Evolutionary conservation across 2,329 filamentous ascomycete species (phyloP).

Genomic region (Ophiosphaerella korrae): DNA sequence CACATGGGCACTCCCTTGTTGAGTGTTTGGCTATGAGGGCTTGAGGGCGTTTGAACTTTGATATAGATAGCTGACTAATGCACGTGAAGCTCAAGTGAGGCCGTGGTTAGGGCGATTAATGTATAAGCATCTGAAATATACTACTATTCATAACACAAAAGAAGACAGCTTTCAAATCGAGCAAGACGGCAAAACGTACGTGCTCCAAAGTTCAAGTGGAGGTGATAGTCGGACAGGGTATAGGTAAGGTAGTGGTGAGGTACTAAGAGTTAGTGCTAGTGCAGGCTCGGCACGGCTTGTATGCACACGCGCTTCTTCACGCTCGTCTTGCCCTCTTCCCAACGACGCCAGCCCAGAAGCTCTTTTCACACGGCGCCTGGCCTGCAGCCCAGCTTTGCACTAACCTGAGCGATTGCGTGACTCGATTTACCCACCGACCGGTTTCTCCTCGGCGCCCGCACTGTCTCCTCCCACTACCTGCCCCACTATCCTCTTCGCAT

Average conservation of each 20-base stretch:
- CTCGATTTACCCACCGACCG: slow-evolving; percentile 6
- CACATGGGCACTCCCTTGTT: not conserved
- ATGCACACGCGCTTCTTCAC: slow-evolving; percentile 8
- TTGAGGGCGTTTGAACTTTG: not conserved
- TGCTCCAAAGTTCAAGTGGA: not conserved
- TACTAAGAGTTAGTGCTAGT: not conserved
- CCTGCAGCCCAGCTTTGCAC: slow-evolving; percentile 24
- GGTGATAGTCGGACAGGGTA: not conserved
- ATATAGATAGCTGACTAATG: not conserved
- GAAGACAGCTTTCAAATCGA: not conserved
- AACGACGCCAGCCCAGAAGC: slow-evolving; percentile 24
- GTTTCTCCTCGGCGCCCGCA: slow-evolving; percentile 28
- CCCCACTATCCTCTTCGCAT: slow-evolving; percentile 42
- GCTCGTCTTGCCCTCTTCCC: slow-evolving; percentile 4
- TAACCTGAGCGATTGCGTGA: slow-evolving; percentile 8
- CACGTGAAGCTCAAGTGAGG: not conserved
- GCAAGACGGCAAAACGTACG: not conserved
- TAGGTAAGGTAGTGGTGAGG: not conserved
- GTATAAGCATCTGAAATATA: not conserved
- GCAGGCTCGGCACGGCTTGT: slow-evolving; percentile 6
- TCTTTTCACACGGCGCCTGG: slow-evolving; percentile 22
- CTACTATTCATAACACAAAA: not conserved
- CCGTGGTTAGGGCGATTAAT: not conserved
- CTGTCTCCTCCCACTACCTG: slow-evolving; percentile 27
- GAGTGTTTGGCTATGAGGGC: not conserved